Evolutionary conservation across 345 rosid genomes (phyloP).

Genomic region (Salix caprea): DNA sequence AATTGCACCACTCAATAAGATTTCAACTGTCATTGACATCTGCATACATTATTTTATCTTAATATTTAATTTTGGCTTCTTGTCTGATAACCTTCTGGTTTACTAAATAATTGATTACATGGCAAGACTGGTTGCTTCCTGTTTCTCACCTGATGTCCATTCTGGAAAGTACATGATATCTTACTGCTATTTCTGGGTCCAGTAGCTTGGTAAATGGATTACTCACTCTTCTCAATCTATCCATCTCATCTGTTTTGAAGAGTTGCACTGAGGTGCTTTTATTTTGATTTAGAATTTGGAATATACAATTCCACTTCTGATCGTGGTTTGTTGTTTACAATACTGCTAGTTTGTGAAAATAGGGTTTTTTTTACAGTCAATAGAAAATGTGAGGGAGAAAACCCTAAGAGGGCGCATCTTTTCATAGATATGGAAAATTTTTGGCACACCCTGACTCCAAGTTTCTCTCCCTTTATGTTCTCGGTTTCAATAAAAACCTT

Average conservation of each 20-base stretch:
- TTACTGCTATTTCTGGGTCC: background rate
- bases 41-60: background rate
- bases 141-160: background rate
- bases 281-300: background rate
- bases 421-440: background rate
- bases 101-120: background rate
- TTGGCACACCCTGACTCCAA: background rate
- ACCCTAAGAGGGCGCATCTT: background rate
- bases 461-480: background rate
- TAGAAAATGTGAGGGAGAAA: background rate
- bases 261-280: background rate
- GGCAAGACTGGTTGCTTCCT: background rate
- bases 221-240: background rate
- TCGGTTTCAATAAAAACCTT: background rate
- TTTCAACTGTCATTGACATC: background rate
- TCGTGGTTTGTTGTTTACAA: background rate
- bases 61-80: background rate
- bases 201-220: background rate
- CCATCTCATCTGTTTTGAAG: background rate
- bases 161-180: background rate
- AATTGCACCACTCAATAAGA: background rate
- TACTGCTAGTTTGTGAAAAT: background rate
- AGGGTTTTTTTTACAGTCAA: background rate
- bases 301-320: too few species aligned
- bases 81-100: background rate